These are phyloP conservation scores for Mycena floridula DNA, from an alignment of 768 basidiomycete genomes.

Conservation along the genomic window DNA sequence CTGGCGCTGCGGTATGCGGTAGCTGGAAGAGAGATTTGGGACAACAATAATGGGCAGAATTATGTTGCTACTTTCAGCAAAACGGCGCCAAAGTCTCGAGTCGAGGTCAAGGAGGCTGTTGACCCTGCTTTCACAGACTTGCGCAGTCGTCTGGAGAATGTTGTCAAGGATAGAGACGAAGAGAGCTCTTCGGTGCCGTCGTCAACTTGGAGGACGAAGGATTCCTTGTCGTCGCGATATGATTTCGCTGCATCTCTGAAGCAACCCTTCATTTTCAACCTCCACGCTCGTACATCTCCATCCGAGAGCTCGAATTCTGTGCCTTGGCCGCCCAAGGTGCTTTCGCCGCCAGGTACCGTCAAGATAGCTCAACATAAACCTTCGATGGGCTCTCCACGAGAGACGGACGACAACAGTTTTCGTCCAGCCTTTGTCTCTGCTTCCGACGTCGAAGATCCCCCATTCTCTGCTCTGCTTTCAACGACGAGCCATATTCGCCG, in stretches of 20 bases:
- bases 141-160: slow-evolving; percentile 58
- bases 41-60: slow-evolving; percentile 78
- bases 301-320: slow-evolving; percentile 34
- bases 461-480: slow-evolving; percentile 19
- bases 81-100: no score
- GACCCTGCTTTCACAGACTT: slow-evolving; percentile 46
- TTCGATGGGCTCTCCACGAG: slow-evolving; percentile 46
- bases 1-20: slow-evolving; percentile 71
- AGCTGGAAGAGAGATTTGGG: slow-evolving; percentile 81
- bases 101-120: no score
- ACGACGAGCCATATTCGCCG: slow-evolving; percentile 20
- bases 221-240: slow-evolving; percentile 48
- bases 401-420: slow-evolving; percentile 26
- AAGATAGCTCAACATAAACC: slow-evolving; percentile 10
- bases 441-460: slow-evolving; percentile 22
- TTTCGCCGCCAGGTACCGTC: slow-evolving; percentile 1
- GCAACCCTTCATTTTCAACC: slow-evolving; percentile 13
- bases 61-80: slow-evolving; percentile 69
- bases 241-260: slow-evolving; percentile 50
- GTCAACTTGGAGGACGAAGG: slow-evolving; percentile 15
- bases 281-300: slow-evolving; percentile 23
- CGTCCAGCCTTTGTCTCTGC: slow-evolving; percentile 13
- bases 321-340: slow-evolving; percentile 26
- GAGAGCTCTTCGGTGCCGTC: slow-evolving; percentile 9
- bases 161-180: slow-evolving; percentile 31